Evolutionary conservation across 768 basidiomycete species (phyloP), one percentile per base, ranked within the genome.

Genomic region (Boletus fagicola): DNA sequence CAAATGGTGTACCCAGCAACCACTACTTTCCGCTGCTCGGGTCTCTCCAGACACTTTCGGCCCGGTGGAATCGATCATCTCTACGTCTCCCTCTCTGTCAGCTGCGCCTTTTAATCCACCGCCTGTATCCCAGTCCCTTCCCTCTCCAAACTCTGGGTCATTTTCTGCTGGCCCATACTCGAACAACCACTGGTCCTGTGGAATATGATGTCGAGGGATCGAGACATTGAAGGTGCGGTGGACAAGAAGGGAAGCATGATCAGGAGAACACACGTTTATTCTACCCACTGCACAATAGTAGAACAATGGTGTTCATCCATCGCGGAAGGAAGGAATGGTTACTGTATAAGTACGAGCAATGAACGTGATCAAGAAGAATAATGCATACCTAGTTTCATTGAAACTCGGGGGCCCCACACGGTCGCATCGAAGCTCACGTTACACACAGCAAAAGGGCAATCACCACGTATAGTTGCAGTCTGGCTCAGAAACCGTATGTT

Each of bases 211-310:
- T 54, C 90, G 84, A 3, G 95, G 94, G 72, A 98, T 94, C 20
- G 95, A 95, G 18, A 91, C 89, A 71, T 98, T 98, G 78, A 97
- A 98, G 7, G 92, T 97, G 26, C 86, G 84, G 64, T 94, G 91
- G 4, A 94, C 79, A 35, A 98, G 89, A 16, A 98, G 78, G 1
- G 94, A 92, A 52, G 97, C 78, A 65, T 98, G 95, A 67, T 95
- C 94, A 1, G 94, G 93, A 3, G 94, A 96, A 63, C 83, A 94
- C 20, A 97, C 77, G 65, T 84, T 95, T 51, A 97, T 81, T 65
- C 84, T 89, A n/a, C 92, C 94, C 56, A 80, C 94, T 95, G 61
- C 33, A 63, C 22, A 55, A 40, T 51, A 43, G 22, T 52, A 12
- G 42, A 40, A 39, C 42, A n/a, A 28, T 20, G 13, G 22, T 36